phyloP scores from a whole-genome alignment of 2,329 filamentous ascomycete genomes.

The Microsporum canis region DNA sequence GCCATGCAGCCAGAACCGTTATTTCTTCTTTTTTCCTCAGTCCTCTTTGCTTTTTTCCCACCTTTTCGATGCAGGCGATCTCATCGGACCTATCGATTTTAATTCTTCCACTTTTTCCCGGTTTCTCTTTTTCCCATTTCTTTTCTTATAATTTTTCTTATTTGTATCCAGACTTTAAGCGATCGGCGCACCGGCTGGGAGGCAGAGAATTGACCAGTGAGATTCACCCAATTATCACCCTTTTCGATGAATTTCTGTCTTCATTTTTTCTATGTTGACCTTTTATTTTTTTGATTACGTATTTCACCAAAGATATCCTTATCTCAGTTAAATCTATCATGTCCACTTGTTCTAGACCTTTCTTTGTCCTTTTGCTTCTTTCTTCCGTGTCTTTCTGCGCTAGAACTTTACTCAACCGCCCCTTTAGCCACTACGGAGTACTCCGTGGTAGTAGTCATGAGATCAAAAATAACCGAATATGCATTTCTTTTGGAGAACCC shows the following conservation, averaged over 20 bases:
- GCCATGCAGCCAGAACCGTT: neutral
- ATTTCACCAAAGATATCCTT: neutral
- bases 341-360: neutral
- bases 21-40: neutral
- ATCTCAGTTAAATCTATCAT: neutral
- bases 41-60: neutral
- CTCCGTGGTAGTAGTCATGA: neutral
- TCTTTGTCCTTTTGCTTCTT: neutral
- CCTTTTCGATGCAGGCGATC: neutral
- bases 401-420: neutral
- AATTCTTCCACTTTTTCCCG: neutral
- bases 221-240: neutral
- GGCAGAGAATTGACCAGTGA: neutral
- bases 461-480: neutral
- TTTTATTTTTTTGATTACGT: neutral
- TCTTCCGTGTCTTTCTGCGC: neutral
- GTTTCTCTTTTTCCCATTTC: neutral
- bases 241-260: neutral
- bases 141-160: neutral
- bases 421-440: neutral
- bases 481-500: neutral
- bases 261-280: neutral
- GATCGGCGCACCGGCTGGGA: neutral
- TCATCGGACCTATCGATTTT: slow-evolving; percentile 2
- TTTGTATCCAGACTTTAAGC: neutral